Base-by-base conservation (phyloP, 768 basidiomycete species). In the Lactarius psammicola region DNA sequence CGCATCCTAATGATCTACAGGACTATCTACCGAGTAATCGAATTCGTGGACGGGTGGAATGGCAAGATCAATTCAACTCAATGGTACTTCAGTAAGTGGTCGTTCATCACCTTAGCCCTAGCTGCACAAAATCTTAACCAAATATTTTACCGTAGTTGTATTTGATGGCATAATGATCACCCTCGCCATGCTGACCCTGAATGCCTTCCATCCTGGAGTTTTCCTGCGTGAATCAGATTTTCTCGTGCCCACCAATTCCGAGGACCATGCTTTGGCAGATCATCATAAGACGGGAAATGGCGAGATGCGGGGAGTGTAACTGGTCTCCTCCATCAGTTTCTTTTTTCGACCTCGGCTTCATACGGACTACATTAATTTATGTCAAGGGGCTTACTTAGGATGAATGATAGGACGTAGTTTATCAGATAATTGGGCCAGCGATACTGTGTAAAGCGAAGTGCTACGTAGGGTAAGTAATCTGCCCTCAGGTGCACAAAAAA, bases 111-210 rank as follows among this genome's bases (percentile, higher is more conserved):
- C 15, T 31, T 28, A 28, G 26, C 30, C 26, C 34, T 10, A 38
- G 31, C 46, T 4, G 34, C 34, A 44, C 33, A 8, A 28, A 31
- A 40, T n/a, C n/a, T 26, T 64, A 38, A 44, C 10, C 15, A 23
- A 15, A n/a, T 20, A 31, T 10, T n/a, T 7, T 53, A 26, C 5
- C 23, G 33, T 20, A 69, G 67, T 54, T 30, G 44, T 68, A 18
- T 68, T 69, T 15, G 69, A 68, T 20, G 67, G 60, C 40, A 26
- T 40, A 33, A 68, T 68, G 69, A 64, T 69, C 51, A 9, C 20
- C 15, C 59, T 59, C 23, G 67, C 63, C 10, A 69, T 68, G 63
- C n/a, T 20, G 10, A 69, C 60, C 8, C 46, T 69, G 30, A 64
- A 69, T 49, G 0, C 59, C 44, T 56, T 68, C 38, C 69, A 64